Evolutionary conservation across 305 asterid species (phyloP).

Genomic region (Lippia alba): DNA sequence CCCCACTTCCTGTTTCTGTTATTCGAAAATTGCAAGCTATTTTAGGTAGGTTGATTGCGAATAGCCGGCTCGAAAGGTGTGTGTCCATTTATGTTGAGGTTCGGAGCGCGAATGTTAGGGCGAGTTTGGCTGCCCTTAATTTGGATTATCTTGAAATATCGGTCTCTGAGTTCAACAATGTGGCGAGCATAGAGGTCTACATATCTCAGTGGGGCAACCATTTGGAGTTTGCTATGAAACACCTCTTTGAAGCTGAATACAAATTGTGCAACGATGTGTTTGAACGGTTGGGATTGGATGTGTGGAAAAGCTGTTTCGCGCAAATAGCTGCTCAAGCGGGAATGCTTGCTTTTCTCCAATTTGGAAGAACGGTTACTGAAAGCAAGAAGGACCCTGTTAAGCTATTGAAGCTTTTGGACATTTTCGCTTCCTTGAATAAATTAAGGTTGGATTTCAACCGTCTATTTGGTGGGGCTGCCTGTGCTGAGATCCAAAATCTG

Average conservation of each 20-base stretch:
- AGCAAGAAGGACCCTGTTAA: conserved; percentile 93
- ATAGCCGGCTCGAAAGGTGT: conserved; percentile 75
- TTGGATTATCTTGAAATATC: conserved; percentile 93
- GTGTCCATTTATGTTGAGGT: conserved; percentile 77
- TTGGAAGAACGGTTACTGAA: conserved; percentile 83
- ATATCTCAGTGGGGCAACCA: conserved; percentile 88
- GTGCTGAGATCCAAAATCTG: conserved; percentile 79
- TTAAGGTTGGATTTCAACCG: conserved; percentile 87
- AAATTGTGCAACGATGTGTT: conserved; percentile 86
- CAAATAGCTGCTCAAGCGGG: conserved; percentile 90
- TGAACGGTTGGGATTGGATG: conserved; percentile 81
- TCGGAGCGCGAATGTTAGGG: conserved; percentile 79
- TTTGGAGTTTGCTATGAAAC: conserved; percentile 92
- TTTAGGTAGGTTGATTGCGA: conserved; percentile 67
- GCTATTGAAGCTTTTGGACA: conserved; percentile 78
- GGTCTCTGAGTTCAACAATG: conserved; percentile 79
- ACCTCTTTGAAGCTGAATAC: conserved; percentile 90
- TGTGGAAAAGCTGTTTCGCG: conserved; percentile 88
- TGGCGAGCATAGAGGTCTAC: conserved; percentile 74
- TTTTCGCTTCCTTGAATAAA: conserved; percentile 80
- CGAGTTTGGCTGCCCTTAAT: conserved; percentile 79
- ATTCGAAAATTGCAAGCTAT: conserved; percentile 84
- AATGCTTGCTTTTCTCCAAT: conserved; percentile 81
- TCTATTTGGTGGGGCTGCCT: conserved; percentile 88
- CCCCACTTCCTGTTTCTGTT: conserved; percentile 79